Conservation (phyloP, 164 flowering plant species). For the Magnolia sinica region DNA sequence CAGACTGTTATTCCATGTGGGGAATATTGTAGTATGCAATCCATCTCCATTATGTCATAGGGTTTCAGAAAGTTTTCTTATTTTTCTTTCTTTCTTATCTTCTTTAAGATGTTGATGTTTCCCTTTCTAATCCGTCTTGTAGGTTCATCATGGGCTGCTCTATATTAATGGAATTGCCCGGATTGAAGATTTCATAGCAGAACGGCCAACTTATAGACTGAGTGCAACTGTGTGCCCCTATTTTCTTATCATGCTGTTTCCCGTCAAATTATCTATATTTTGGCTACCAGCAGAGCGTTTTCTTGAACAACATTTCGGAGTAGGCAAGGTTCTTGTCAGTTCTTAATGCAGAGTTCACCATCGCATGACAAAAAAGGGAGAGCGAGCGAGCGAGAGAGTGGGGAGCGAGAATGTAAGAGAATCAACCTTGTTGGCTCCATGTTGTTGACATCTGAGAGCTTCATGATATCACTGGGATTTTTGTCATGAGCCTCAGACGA, state of each 20-base stretch:
- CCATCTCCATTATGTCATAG: background rate
- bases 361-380: constrained; percentile 3
- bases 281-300: constrained; percentile 23
- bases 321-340: constrained; percentile 15
- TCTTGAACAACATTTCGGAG: constrained; percentile 40
- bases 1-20: background rate
- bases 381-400: background rate
- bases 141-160: constrained; percentile 42
- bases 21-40: no score
- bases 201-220: constrained; percentile 28
- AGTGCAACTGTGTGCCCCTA: constrained; percentile 27
- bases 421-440: constrained; percentile 29
- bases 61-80: background rate
- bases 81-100: background rate
- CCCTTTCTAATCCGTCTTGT: background rate
- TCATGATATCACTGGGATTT: constrained; percentile 2
- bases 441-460: constrained; percentile 42
- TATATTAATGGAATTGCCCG: constrained; percentile 38
- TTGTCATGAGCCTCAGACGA: constrained; percentile 32
- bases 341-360: background rate
- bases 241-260: constrained; percentile 8
- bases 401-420: background rate
- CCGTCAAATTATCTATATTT: background rate
- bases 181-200: constrained; percentile 40
- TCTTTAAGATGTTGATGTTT: background rate